Percentiles rank a stretch among this genome's conserved stretches.
phyloP scores from a whole-genome alignment of 345 rosid species.

The Citrus trifoliata region DNA sequence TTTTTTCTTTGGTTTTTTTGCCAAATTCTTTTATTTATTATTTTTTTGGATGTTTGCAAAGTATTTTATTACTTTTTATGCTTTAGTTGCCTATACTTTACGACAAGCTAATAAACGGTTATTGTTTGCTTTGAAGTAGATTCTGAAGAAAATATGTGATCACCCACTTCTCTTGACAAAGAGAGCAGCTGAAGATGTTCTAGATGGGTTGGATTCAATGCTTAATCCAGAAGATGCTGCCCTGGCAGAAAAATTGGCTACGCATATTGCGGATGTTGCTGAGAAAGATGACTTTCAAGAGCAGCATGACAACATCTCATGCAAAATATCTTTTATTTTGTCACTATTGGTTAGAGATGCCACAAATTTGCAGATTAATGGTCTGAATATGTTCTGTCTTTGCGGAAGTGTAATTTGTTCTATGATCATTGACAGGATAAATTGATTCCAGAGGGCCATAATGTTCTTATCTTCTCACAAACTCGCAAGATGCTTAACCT shows the following conservation, averaged over 20 bases:
- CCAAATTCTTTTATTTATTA: neutral
- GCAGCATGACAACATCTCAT: constrained; percentile 74
- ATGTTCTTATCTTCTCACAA: constrained; percentile 91
- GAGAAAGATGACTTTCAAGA: constrained; percentile 74
- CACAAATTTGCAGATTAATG: constrained; percentile 6
- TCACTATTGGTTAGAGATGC: constrained; percentile 66
- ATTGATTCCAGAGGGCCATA: constrained; percentile 89
- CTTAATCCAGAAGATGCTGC: constrained; percentile 70
- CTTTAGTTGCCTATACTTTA: neutral
- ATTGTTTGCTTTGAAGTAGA: constrained; percentile 48
- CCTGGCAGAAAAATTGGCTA: constrained; percentile 85
- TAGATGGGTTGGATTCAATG: constrained; percentile 86
- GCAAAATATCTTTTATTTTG: constrained; percentile 86
- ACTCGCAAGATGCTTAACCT: constrained; percentile 96
- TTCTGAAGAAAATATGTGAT: constrained; percentile 91
- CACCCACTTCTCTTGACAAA: constrained; percentile 75
- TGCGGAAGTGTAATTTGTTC: constrained; percentile 16
- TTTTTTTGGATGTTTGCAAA: neutral
- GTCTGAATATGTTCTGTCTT: constrained; percentile 2
- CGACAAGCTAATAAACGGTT: neutral
- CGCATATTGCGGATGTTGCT: constrained; percentile 80
- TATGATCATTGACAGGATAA: constrained; percentile 45
- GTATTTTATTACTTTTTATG: neutral
- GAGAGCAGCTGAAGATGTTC: constrained; percentile 86
- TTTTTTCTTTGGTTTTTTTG: neutral